These are phyloP conservation scores for Garcia nutans DNA, from an alignment of 345 rosid species.

Conservation along the genomic window DNA sequence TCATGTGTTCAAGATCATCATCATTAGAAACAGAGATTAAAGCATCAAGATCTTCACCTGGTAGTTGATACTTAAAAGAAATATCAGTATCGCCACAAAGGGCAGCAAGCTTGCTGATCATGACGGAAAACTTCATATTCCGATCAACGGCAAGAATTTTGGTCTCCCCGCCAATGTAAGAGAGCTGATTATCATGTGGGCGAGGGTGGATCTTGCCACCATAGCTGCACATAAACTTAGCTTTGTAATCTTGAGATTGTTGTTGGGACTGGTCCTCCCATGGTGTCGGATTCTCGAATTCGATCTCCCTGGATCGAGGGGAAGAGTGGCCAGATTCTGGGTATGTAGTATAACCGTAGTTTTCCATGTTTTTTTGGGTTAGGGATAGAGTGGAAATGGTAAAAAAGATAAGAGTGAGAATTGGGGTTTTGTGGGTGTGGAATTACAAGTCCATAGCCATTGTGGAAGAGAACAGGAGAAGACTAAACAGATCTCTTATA, in stretches of 20 bases:
- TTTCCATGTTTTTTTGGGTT: slow-evolving; percentile 46
- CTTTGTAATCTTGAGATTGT: slow-evolving; percentile 41
- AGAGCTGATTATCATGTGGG: slow-evolving; percentile 83
- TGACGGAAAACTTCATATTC: slow-evolving; percentile 44
- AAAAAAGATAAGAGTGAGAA: not conserved
- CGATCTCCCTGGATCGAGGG: slow-evolving; percentile 93
- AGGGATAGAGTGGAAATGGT: not conserved
- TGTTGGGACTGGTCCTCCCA: slow-evolving; percentile 68
- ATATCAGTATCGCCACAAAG: slow-evolving; percentile 52
- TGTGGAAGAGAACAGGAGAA: not conserved
- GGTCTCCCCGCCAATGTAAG: slow-evolving; percentile 87
- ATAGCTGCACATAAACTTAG: slow-evolving; percentile 85
- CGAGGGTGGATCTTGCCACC: slow-evolving; percentile 96
- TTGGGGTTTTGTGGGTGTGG: not conserved
- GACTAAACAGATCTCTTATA: slow-evolving; percentile 2
- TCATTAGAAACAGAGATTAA: slow-evolving; percentile 90
- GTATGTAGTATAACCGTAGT: slow-evolving; percentile 58
- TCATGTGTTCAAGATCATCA: slow-evolving; percentile 91
- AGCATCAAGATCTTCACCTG: slow-evolving; percentile 94
- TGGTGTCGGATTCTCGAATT: slow-evolving; percentile 70
- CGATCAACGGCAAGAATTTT: slow-evolving; percentile 89
- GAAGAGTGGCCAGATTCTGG: slow-evolving; percentile 92
- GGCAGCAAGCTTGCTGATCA: slow-evolving; percentile 60
- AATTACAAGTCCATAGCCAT: not conserved
- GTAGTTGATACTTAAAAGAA: slow-evolving; percentile 86